These are phyloP conservation scores for Scleromitrula shiraiana DNA, from an alignment of 2,329 filamentous ascomycete genomes.

Conservation along the genomic window DNA sequence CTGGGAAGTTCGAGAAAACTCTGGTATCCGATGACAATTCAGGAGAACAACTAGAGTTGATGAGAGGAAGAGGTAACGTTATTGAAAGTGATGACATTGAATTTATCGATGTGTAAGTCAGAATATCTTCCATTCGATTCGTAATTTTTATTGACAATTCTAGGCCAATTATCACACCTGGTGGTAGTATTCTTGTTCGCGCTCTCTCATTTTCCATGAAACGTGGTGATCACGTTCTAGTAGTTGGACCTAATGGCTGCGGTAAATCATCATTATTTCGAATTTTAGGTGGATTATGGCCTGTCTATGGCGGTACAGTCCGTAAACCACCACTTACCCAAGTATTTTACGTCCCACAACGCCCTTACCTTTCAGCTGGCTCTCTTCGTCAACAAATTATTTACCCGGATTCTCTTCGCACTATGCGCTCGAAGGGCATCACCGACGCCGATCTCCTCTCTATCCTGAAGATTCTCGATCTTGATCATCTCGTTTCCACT, in stretches of 20 bases:
- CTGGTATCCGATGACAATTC: constrained; percentile 82
- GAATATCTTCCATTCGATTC: background rate
- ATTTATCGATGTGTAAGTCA: constrained; percentile 67
- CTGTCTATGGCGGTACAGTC: constrained; percentile 90
- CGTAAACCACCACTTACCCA: constrained; percentile 84
- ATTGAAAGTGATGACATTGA: constrained; percentile 77
- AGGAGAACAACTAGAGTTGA: constrained; percentile 72
- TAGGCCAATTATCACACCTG: constrained; percentile 87
- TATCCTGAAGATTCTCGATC: constrained; percentile 71
- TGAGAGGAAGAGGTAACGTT: constrained; percentile 73
- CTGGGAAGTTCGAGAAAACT: constrained; percentile 91
- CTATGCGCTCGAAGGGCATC: constrained; percentile 78
- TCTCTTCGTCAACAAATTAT: constrained; percentile 95
- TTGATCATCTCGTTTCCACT: constrained; percentile 72
- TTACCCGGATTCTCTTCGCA: constrained; percentile 81
- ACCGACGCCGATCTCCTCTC: constrained; percentile 72
- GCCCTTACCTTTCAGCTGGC: constrained; percentile 85
- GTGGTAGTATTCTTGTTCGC: constrained; percentile 84
- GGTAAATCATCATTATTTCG: constrained; percentile 95
- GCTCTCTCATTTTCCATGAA: constrained; percentile 81
- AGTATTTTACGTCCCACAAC: constrained; percentile 97
- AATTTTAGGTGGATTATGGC: constrained; percentile 93
- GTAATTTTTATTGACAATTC: constrained; percentile 19
- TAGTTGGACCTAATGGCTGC: constrained; percentile 94
- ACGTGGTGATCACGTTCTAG: constrained; percentile 77